Conservation (phyloP, 495 filamentous ascomycete genomes). For the Filosporella fistucella region DNA sequence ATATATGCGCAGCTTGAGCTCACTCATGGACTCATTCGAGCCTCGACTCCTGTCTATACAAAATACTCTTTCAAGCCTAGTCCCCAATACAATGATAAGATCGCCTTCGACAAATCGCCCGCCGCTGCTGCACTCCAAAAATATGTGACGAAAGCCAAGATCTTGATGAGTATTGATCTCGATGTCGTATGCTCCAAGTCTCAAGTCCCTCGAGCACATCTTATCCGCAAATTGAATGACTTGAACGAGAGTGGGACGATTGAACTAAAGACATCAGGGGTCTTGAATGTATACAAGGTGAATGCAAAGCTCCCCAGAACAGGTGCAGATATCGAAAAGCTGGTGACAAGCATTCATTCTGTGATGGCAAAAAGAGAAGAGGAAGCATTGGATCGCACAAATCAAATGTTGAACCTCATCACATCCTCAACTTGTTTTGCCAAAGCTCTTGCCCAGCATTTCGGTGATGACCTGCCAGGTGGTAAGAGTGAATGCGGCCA, state of each 20-base stretch:
- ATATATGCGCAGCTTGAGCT: slow-evolving; percentile 26
- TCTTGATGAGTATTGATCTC: slow-evolving; percentile 39
- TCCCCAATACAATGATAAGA: slow-evolving; percentile 17
- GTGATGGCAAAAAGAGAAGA: slow-evolving; percentile 44
- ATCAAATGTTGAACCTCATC: slow-evolving; percentile 44
- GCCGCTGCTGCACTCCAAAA: slow-evolving; percentile 33
- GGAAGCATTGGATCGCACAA: slow-evolving; percentile 40
- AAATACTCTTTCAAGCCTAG: slow-evolving; percentile 41
- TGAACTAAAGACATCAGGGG: slow-evolving; percentile 39
- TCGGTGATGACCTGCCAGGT: slow-evolving; percentile 44
- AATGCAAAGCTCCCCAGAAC: slow-evolving; percentile 38
- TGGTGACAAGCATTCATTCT: slow-evolving; percentile 38
- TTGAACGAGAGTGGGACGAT: slow-evolving; percentile 39
- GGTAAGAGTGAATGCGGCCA: slow-evolving; percentile 39
- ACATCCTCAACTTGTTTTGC: slow-evolving; percentile 43
- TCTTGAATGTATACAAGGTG: slow-evolving; percentile 45
- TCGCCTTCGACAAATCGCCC: slow-evolving; percentile 25
- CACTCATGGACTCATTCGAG: slow-evolving; percentile 46
- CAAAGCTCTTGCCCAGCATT: slow-evolving; percentile 43
- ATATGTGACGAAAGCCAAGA: slow-evolving; percentile 25
- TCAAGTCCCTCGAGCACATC: slow-evolving; percentile 31
- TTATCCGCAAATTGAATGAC: slow-evolving; percentile 45
- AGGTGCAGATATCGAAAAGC: slow-evolving; percentile 27
- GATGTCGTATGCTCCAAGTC: slow-evolving; percentile 22
- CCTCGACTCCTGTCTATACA: slow-evolving; percentile 50